Base-by-base conservation (phyloP, 2,329 filamentous ascomycete species). In the Sphaerostilbella broomeana region DNA sequence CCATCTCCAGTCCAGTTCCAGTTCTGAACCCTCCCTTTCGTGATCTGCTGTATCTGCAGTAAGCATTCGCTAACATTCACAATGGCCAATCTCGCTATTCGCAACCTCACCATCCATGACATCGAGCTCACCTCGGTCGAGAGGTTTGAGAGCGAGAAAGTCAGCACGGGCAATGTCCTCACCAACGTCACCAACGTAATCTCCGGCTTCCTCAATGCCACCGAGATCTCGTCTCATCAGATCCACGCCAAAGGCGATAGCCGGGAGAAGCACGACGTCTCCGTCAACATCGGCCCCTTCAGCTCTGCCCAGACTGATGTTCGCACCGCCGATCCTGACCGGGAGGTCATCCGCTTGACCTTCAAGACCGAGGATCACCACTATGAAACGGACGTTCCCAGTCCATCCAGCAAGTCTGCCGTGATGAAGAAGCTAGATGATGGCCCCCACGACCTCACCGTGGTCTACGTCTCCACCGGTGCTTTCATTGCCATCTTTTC, bases 61-160 rank as follows among this genome's bases (percentile, higher is more conserved):
- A n/a, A n/a, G n/a, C n/a, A n/a, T n/a, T n/a, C n/a, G n/a, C n/a
- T n/a, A n/a, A n/a, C 36, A 31, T 31, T 43, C 51, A 47, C 42
- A 41, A 75, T 75, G 71, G 61, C 67, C 13, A 61, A 65, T 42
- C 67, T 95, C 50, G 84, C 75, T 4, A 77, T 95, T 53, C 86
- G 89, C 53, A 95, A 95, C 61, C 68, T 94, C 48, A 90, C 86
- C 30, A 69, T 76, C 42, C 80, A 75, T 34, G 72, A 79, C n/a
- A 68, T 95, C 40, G 77, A 81, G 50, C 73, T 95, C 51, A 81
- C 79, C 59, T 70, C 57, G 44, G 69, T 90, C 43, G 84, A 94
- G 65, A 81, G 82, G 50, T 88, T 88, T 58, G 75, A 79, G 49
- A 72, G 60, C 20, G 57, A 67, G 43, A 58, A 60, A 17, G 51